A percentile compares a stretch with the other conserved stretches of the same genome.
Evolutionary conservation across 2,329 filamentous ascomycete species (phyloP).

Genomic region (Penicillium sclerotiorum): DNA sequence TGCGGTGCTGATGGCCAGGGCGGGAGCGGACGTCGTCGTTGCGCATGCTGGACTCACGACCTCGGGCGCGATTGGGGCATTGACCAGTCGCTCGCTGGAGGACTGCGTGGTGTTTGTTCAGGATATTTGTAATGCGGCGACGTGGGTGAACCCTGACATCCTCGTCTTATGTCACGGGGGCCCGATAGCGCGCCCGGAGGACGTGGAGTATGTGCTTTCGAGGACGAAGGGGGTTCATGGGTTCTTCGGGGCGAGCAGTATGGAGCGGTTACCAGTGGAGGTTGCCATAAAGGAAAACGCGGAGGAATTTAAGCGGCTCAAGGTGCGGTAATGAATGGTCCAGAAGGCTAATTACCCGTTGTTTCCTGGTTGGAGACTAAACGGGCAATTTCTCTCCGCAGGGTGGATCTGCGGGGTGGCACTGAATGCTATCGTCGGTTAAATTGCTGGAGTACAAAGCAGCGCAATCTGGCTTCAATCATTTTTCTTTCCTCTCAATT

Average conservation of each 20-base stretch:
- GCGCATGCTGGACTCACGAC: conserved; percentile 71
- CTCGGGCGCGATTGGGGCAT: conserved; percentile 65
- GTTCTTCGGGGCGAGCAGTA: conserved; percentile 70
- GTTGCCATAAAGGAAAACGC: conserved; percentile 64
- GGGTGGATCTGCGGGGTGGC: conserved; percentile 17
- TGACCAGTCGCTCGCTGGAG: conserved; percentile 63
- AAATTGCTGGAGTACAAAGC: conserved; percentile 18
- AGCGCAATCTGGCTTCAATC: background rate
- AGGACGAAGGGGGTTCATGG: conserved; percentile 67
- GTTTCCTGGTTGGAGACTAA: conserved; percentile 16
- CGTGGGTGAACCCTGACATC: conserved; percentile 58
- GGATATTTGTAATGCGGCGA: conserved; percentile 64
- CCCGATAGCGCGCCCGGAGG: conserved; percentile 65
- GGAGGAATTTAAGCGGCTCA: conserved; percentile 55
- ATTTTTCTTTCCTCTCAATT: conserved; percentile 12
- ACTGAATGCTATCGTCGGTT: conserved; percentile 12
- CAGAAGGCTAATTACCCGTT: conserved; percentile 12
- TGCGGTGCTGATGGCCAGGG: conserved; percentile 62
- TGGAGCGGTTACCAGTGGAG: conserved; percentile 71
- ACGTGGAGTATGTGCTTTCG: conserved; percentile 65
- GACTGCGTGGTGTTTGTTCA: conserved; percentile 66
- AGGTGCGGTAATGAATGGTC: conserved; percentile 19
- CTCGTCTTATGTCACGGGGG: conserved; percentile 73
- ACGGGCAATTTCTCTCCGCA: conserved; percentile 31
- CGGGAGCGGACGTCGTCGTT: conserved; percentile 68